These are phyloP conservation scores for Beauveria caledonica DNA, from an alignment of 2,329 filamentous ascomycete genomes.

Conservation along the genomic window DNA sequence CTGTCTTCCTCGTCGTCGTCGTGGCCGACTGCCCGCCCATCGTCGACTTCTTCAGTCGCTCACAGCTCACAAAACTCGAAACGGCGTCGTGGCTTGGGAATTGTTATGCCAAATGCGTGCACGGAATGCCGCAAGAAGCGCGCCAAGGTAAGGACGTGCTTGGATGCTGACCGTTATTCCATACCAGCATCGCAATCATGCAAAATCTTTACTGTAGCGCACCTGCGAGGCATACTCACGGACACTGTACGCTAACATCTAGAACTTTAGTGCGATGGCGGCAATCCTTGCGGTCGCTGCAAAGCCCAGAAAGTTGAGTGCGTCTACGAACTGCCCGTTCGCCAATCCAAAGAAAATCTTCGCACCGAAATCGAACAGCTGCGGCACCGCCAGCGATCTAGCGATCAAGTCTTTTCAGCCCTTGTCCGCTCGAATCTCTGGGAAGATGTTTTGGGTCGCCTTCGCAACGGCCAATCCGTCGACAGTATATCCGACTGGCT, in stretches of 20 bases:
- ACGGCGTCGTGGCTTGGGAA: conserved; percentile 44
- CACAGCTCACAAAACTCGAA: conserved; percentile 33
- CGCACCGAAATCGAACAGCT: conserved; percentile 51
- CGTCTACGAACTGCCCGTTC: conserved; percentile 53
- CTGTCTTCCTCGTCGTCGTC: conserved; percentile 13
- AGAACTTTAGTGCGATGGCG: conserved; percentile 46
- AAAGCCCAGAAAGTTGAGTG: conserved; percentile 46
- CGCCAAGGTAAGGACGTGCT: conserved; percentile 40
- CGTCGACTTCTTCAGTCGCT: conserved; percentile 6
- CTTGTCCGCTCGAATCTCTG: conserved; percentile 42
- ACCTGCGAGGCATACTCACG: not conserved
- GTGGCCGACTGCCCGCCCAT: not conserved
- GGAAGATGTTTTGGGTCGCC: conserved; percentile 45
- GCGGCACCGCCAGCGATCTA: conserved; percentile 45
- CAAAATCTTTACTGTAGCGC: not conserved
- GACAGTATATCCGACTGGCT: conserved; percentile 51
- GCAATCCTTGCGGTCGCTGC: conserved; percentile 48
- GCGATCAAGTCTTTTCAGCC: conserved; percentile 47
- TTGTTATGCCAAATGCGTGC: conserved; percentile 53
- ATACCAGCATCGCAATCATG: not conserved
- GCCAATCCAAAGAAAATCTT: conserved; percentile 55
- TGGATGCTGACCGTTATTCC: not conserved
- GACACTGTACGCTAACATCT: not conserved
- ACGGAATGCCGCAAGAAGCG: conserved; percentile 55
- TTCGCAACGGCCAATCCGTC: conserved; percentile 46